phyloP scores from a whole-genome alignment of 2,329 filamentous ascomycete genomes.

The Colletotrichum paranaense region DNA sequence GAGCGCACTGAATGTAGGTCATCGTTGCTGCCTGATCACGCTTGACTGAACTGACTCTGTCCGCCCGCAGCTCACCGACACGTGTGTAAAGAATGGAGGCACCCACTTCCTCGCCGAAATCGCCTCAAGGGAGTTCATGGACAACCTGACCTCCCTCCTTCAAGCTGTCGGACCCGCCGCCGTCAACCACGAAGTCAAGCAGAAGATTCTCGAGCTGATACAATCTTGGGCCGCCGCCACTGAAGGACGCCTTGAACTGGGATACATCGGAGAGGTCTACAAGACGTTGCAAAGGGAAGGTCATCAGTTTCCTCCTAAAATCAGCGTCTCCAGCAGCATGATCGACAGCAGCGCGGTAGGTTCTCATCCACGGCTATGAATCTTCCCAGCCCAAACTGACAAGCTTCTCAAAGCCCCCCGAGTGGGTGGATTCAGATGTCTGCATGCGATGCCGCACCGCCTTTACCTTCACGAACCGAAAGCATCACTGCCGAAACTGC shows the following conservation, averaged over 20 bases:
- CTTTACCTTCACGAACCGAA: constrained; percentile 98
- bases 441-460: constrained; percentile 97
- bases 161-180: constrained; percentile 80
- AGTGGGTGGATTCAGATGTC: constrained; percentile 98
- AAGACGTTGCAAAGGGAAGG: constrained; percentile 84
- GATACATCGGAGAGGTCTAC: constrained; percentile 92
- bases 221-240: constrained; percentile 94
- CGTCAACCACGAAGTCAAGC: constrained; percentile 86
- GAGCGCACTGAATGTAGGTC: constrained; percentile 85
- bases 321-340: constrained; percentile 94
- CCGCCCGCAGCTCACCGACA: constrained; percentile 84
- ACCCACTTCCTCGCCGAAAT: constrained; percentile 95
- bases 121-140: constrained; percentile 97
- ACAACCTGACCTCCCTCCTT: constrained; percentile 91
- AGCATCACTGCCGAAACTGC: constrained; percentile 98
- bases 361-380: constrained; percentile 37
- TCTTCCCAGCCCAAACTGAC: constrained; percentile 5
- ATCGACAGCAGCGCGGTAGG: constrained; percentile 93
- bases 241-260: constrained; percentile 83
- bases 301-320: constrained; percentile 88
- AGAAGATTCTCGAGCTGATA: constrained; percentile 92
- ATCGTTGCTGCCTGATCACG: constrained; percentile 31
- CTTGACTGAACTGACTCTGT: constrained; percentile 36
- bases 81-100: constrained; percentile 98
- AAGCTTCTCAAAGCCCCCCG: constrained; percentile 75